Conservation (phyloP, 768 basidiomycete genomes). For the Suillus subluteus region DNA sequence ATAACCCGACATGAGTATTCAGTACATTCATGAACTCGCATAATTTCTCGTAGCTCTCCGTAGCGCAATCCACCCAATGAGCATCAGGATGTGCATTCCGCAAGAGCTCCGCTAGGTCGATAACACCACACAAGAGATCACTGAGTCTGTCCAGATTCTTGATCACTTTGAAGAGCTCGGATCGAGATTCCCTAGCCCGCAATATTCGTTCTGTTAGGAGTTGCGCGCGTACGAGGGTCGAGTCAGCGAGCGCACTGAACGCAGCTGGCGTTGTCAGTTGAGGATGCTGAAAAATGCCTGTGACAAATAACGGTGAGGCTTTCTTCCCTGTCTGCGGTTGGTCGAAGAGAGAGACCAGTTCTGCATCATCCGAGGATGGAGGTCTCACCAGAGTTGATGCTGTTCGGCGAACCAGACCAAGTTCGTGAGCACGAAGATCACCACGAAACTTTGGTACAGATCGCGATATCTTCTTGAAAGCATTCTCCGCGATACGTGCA, state of each 20-base stretch:
- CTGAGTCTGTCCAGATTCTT: constrained; percentile 97
- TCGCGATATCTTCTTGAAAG: constrained; percentile 39
- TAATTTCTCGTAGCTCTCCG: constrained; percentile 85
- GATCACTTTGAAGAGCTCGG: constrained; percentile 83
- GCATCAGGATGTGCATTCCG: constrained; percentile 92
- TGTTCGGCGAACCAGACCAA: constrained; percentile 24
- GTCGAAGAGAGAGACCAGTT: constrained; percentile 75
- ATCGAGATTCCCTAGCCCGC: constrained; percentile 67
- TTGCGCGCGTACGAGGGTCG: constrained; percentile 80
- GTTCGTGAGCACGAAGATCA: constrained; percentile 41
- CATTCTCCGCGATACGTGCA: constrained; percentile 43
- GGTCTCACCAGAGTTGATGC: constrained; percentile 51
- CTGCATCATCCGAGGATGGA: constrained; percentile 65
- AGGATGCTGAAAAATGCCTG: constrained; percentile 87
- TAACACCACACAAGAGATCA: constrained; percentile 94
- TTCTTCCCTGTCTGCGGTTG: constrained; percentile 47
- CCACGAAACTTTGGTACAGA: constrained; percentile 44
- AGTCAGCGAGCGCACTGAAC: constrained; percentile 73
- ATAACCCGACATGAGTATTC: constrained; percentile 91
- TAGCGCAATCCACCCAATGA: constrained; percentile 81
- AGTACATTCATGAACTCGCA: constrained; percentile 98
- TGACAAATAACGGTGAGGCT: constrained; percentile 50
- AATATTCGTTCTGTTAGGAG: constrained; percentile 85
- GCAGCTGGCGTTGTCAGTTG: constrained; percentile 69
- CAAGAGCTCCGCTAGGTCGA: constrained; percentile 93